Percentiles rank a stretch among this genome's conserved stretches.
Conservation (phyloP, 2,329 filamentous ascomycete genomes). For the Ceratocystis huliohia region DNA sequence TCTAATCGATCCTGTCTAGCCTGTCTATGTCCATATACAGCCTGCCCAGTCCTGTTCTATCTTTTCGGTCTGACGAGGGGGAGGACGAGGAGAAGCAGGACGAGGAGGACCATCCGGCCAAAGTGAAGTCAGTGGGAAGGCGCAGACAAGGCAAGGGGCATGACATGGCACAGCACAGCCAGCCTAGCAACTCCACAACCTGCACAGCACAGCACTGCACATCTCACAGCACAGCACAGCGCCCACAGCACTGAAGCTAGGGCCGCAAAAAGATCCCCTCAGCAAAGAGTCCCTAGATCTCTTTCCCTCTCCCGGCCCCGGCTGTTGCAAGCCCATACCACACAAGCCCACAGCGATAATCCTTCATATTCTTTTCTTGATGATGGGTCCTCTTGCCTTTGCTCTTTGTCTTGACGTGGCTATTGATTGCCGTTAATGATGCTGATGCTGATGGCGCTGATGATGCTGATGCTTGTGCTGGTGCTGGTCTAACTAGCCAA, state of each 20-base stretch:
- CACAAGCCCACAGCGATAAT: slow-evolving; percentile 2
- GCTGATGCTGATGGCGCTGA: too few relatives aligned
- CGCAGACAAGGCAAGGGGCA: slow-evolving; percentile 5
- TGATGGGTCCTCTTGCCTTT: background rate
- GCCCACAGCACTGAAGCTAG: slow-evolving; percentile 6
- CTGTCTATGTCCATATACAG: too few relatives aligned
- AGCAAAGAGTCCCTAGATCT: slow-evolving; percentile 2
- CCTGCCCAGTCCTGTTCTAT: too few relatives aligned
- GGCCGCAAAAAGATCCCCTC: background rate
- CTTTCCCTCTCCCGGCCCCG: slow-evolving; percentile 1
- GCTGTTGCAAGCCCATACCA: slow-evolving; percentile 2
- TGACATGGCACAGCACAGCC: slow-evolving; percentile 6
- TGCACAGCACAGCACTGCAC: slow-evolving; percentile 4
- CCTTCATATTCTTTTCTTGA: background rate
- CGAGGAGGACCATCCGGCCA: background rate
- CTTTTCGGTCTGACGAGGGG: background rate
- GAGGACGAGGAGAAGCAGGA: background rate
- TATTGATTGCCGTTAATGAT: too few relatives aligned
- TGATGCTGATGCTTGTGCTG: too few relatives aligned
- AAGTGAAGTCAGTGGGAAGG: background rate
- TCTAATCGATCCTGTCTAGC: too few relatives aligned
- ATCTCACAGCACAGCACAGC: slow-evolving; percentile 7
- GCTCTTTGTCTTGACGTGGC: background rate
- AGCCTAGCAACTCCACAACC: background rate
- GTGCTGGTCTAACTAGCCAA: too few relatives aligned